Evolutionary conservation across 2,329 filamentous ascomycete species (phyloP).

Genomic region (Colletotrichum filicis): DNA sequence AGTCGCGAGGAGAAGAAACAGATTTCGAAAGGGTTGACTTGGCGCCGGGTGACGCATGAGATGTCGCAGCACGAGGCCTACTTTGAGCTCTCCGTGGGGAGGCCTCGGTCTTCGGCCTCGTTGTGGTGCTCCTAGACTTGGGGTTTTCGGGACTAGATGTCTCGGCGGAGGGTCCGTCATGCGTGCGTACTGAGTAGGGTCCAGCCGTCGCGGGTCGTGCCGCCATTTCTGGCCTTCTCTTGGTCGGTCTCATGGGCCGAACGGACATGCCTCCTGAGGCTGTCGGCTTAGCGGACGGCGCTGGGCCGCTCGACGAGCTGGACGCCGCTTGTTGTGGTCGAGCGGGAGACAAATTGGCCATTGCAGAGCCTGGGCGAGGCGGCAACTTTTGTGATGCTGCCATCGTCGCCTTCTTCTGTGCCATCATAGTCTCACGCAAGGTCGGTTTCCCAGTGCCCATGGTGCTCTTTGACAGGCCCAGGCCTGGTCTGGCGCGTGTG

Average conservation of each 20-base stretch:
- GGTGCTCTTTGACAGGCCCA: conserved; percentile 73
- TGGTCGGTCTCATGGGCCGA: conserved; percentile 71
- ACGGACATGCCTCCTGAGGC: conserved; percentile 69
- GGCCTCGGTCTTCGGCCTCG: conserved; percentile 59
- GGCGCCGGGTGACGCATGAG: conserved; percentile 57
- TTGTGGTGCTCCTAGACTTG: conserved; percentile 58
- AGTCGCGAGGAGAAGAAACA: conserved; percentile 40
- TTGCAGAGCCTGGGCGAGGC: conserved; percentile 69
- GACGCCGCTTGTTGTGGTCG: conserved; percentile 52
- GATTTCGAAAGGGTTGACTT: conserved; percentile 29
- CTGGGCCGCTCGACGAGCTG: conserved; percentile 43
- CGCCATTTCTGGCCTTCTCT: conserved; percentile 67
- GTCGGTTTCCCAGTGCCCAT: conserved; percentile 70
- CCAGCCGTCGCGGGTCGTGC: conserved; percentile 72
- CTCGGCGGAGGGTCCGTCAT: conserved; percentile 54
- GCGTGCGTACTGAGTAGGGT: conserved; percentile 71
- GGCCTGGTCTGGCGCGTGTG: conserved; percentile 64
- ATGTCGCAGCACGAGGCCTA: conserved; percentile 55
- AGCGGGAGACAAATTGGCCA: conserved; percentile 50
- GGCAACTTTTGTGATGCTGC: conserved; percentile 51
- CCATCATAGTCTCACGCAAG: conserved; percentile 84
- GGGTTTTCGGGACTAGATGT: conserved; percentile 59
- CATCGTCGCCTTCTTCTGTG: conserved; percentile 76
- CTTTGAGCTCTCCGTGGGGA: conserved; percentile 64
- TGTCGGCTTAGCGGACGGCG: conserved; percentile 51